Base-by-base conservation (phyloP, 352 stramenopile species). In the Pythium chondricola region DNA sequence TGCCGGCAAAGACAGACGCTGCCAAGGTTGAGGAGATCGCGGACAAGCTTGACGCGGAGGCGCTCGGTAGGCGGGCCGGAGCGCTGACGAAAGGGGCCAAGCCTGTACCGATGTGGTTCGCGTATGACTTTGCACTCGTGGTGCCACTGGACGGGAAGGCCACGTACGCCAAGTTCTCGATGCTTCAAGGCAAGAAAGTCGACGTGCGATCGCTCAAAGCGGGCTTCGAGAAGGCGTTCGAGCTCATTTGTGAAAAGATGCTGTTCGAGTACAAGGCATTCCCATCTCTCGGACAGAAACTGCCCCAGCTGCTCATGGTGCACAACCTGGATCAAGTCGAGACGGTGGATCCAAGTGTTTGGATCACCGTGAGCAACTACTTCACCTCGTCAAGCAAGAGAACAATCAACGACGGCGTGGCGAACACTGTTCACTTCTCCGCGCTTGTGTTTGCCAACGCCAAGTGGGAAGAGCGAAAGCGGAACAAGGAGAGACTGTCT, bases 41-140 rank as follows among this genome's bases (percentile, higher is more conserved):
- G 7, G 29, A 33, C 13, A 8, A 33, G 13, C 13, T 33, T 8
- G 29, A 33, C 13, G 29, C 29, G 13, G 29, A 33, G 29, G 29
- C 13, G 29, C 29, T 33, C 13, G 29, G 29, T 13, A 13, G 13
- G 8, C 8, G 29, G 13, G 29, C 29, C 24, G 35, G 35, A 20
- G 10, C 41, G 5, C 41, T 48, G 8, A 32, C 27, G 13, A 36
- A 33, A 36, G 26, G 26, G 13, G 41, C 22, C 22, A 18, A 14
- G 22, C 41, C 45, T 21, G 45, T 32, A 14, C 31, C 40, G 16
- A 30, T 31, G 20, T 53, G 46, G 46, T 43, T 53, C 25, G 46
- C 46, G 18, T 53, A 53, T 32, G 46, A 53, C 40, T 45, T 32
- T 26, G 46, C 46, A 16, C 46, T 53, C 22, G 46, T 45, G 13